These are phyloP conservation scores for Wilcoxina mikolae DNA, from an alignment of 495 filamentous ascomycete species.

Conservation along the genomic window DNA sequence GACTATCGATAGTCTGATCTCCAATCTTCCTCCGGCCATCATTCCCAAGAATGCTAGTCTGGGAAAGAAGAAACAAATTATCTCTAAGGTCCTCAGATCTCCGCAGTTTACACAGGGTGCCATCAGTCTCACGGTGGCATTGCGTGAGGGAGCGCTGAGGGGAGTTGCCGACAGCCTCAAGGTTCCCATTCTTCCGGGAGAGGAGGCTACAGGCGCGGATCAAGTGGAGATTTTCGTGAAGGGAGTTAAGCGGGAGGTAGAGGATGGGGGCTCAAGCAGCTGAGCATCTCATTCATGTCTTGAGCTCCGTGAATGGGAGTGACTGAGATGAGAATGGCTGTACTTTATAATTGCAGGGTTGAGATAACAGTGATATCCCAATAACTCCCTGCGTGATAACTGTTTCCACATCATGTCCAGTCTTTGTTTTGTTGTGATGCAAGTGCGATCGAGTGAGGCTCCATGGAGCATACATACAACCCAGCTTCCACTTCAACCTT, in stretches of 20 bases:
- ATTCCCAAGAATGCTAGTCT: slow-evolving; percentile 33
- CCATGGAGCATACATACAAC: too few relatives aligned
- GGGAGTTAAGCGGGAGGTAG: slow-evolving; percentile 64
- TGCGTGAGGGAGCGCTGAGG: slow-evolving; percentile 84
- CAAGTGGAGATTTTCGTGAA: slow-evolving; percentile 82
- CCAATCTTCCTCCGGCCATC: slow-evolving; percentile 57
- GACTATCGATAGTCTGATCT: slow-evolving; percentile 58
- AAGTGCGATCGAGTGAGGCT: too few relatives aligned
- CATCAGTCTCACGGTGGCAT: slow-evolving; percentile 64
- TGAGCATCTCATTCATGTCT: too few relatives aligned
- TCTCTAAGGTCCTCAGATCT: slow-evolving; percentile 70
- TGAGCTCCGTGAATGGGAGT: too few relatives aligned
- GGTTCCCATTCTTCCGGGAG: slow-evolving; percentile 51
- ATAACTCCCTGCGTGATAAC: too few relatives aligned
- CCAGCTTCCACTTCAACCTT: too few relatives aligned
- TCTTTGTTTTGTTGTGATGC: too few relatives aligned
- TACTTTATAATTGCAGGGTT: too few relatives aligned
- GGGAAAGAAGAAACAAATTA: slow-evolving; percentile 63
- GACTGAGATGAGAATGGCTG: too few relatives aligned
- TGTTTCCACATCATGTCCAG: too few relatives aligned
- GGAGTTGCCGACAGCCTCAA: slow-evolving; percentile 75
- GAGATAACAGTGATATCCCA: too few relatives aligned
- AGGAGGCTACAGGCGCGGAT: slow-evolving; percentile 65
- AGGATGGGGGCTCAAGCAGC: slow-evolving; percentile 33
- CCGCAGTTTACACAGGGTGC: slow-evolving; percentile 85